Percentiles rank a stretch among this genome's conserved stretches.
These are phyloP conservation scores for Heterobasidion annosum DNA, from an alignment of 1,284 basidiomycete genomes.

Conservation along the genomic window DNA sequence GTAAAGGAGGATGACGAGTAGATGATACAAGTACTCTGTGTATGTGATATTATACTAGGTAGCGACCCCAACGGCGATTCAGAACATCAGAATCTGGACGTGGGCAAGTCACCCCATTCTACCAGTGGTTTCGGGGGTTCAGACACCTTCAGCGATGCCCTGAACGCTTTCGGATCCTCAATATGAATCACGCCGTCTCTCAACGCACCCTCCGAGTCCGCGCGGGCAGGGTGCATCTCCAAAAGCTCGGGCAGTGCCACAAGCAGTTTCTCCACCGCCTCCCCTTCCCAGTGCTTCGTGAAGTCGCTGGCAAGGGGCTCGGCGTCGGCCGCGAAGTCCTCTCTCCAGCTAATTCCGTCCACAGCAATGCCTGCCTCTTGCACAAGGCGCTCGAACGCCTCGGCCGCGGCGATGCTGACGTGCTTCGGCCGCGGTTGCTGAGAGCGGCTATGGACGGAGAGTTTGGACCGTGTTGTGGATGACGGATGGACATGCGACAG, in stretches of 20 bases:
- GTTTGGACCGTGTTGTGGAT: conserved; percentile 62
- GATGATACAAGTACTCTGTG: too few species aligned
- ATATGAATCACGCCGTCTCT: conserved; percentile 52
- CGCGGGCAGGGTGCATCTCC: conserved; percentile 40
- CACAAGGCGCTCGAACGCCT: conserved; percentile 53
- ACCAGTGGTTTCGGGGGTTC: conserved; percentile 49
- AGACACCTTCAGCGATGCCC: conserved; percentile 45
- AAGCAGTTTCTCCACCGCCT: conserved; percentile 41
- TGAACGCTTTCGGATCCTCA: conserved; percentile 67
- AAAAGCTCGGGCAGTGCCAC: conserved; percentile 43
- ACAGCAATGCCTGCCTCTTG: conserved; percentile 42
- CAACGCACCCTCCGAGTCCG: conserved; percentile 38
- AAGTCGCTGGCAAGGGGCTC: conserved; percentile 42
- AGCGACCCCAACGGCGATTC: too few species aligned
- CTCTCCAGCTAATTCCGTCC: conserved; percentile 37
- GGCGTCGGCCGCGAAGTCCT: conserved; percentile 33
- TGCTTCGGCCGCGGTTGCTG: conserved; percentile 51
- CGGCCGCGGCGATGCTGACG: conserved; percentile 59
- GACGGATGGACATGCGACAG: conserved; percentile 62
- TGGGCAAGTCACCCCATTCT: conserved; percentile 63
- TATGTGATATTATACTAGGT: too few species aligned
- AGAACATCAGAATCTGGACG: conserved; percentile 27
- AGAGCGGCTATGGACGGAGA: conserved; percentile 77
- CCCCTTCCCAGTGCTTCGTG: conserved; percentile 45
- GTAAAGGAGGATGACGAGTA: too few species aligned